phyloP scores from a whole-genome alignment of 2,329 filamentous ascomycete genomes.

The Paracamarosporium sp. region DNA sequence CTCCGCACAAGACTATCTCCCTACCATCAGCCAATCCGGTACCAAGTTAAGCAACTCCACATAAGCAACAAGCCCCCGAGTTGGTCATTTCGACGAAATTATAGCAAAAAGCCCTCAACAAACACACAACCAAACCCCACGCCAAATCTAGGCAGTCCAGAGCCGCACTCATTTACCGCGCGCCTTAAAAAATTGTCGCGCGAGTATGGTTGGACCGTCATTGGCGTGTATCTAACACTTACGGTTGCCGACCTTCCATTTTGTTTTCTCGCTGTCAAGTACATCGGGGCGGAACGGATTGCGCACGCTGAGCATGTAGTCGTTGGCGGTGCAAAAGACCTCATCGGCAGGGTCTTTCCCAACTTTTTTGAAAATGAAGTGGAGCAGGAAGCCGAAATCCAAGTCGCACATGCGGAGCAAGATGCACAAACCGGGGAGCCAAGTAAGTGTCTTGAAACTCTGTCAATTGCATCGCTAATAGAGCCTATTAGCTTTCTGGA shows the following conservation, averaged over 20 bases:
- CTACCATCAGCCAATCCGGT: background rate
- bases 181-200: constrained; percentile 76
- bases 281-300: constrained; percentile 84
- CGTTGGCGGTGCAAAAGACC: constrained; percentile 59
- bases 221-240: constrained; percentile 84
- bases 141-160: constrained; percentile 32
- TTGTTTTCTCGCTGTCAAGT: constrained; percentile 83
- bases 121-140: constrained; percentile 26
- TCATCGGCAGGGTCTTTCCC: constrained; percentile 57
- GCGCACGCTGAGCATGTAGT: constrained; percentile 72
- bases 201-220: constrained; percentile 88
- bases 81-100: background rate
- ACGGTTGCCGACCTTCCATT: constrained; percentile 89
- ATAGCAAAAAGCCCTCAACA: background rate
- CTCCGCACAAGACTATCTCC: background rate
- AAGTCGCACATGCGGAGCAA: constrained; percentile 37
- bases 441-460: constrained; percentile 65
- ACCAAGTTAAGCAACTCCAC: background rate
- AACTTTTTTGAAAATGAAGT: constrained; percentile 57
- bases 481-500: constrained; percentile 66
- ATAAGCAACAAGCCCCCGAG: background rate
- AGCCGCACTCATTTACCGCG: constrained; percentile 64
- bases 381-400: constrained; percentile 40
- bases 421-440: constrained; percentile 21
- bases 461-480: constrained; percentile 66